A percentile compares a stretch with the other conserved stretches of the same genome.
Conservation (phyloP, 139 green algal genomes). For the Chlamydomonas sphaeroides region DNA sequence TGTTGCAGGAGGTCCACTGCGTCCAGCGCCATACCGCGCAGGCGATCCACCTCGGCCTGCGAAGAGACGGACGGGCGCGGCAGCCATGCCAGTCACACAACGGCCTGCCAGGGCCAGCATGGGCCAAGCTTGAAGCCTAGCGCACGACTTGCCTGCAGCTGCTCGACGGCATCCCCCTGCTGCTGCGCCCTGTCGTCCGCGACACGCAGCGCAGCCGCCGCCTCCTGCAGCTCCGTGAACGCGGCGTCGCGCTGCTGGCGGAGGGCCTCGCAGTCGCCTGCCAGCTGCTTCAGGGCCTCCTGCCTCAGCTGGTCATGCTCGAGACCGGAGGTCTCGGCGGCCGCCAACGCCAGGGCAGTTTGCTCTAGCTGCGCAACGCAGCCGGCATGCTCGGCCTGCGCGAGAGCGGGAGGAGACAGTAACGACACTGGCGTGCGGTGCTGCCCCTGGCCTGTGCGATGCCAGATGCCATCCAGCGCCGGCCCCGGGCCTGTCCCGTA, state of each 20-base stretch:
- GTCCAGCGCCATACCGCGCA: not conserved
- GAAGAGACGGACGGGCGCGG: too few relatives aligned
- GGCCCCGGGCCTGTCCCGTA: too few relatives aligned
- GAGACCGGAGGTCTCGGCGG: not conserved
- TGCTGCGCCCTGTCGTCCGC: not conserved
- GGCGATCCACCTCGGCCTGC: conserved; percentile 3
- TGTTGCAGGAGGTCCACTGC: not conserved
- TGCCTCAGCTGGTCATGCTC: not conserved
- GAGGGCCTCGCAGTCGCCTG: conserved; percentile 11
- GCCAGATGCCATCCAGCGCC: too few relatives aligned
- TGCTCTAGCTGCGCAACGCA: not conserved
- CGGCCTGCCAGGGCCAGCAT: too few relatives aligned
- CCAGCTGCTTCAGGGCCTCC: conserved; percentile 1
- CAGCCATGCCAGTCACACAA: too few relatives aligned
- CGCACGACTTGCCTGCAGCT: not conserved
- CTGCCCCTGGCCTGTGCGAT: too few relatives aligned
- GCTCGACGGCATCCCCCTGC: not conserved
- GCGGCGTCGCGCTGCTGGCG: conserved; percentile 3
- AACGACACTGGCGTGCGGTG: too few relatives aligned
- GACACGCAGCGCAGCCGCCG: not conserved
- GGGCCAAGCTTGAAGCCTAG: too few relatives aligned
- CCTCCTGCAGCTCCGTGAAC: not conserved
- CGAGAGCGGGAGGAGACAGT: too few relatives aligned
- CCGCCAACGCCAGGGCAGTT: not conserved
- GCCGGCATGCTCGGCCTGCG: not conserved